Evolutionary conservation across 2,329 filamentous ascomycete species (phyloP), one percentile per base, ranked within the genome.

Genomic region (Apiospora pterosperma): DNA sequence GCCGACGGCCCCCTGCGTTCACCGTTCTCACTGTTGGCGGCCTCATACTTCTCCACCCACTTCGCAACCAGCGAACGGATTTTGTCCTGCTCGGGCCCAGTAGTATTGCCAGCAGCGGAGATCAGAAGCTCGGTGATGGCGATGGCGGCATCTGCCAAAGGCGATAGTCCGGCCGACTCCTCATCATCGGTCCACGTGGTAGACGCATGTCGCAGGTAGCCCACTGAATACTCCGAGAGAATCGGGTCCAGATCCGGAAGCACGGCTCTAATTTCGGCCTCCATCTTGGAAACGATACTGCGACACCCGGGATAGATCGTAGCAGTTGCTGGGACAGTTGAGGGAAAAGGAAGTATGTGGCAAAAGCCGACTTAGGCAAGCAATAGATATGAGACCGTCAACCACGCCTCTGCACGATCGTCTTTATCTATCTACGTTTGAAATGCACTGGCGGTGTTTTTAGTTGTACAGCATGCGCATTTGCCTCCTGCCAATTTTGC

Each of bases 181-280:
- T 88, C 84, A 68, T 96, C 93, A 62, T 89, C 87, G 66, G 88
- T 84, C 84, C 92, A 97, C 62, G 91, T 84, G 69, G 90, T 94
- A 59, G 94, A 96, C 60, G 96, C 96, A 84, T 99, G 95, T 74
- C 89, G 93, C 71, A 99, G 85, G 76, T 98, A 99, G 65, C 96
- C 96, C 69, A 93, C 92, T 52, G 93, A 96, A 79, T 97, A 97
- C 80, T 97, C 92, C 60, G 93, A 94, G 70, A 97, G 84, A 68
- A 97, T 85, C 65, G 91, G 92, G 79, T 97, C 94, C 71, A 97
- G 92, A 75, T 91, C 90, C 67, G 93, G 93, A 71, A 97, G 87
- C 71, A 93, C 88, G 67, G 90, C 84, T 81, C 90, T 91, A 76
- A 97, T 93, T 81, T 97, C 92, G 74, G 91, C 85, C 79, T 97